Evolutionary conservation across 441 rosid genomes (phyloP).

Genomic region (Lepidium campestre): DNA sequence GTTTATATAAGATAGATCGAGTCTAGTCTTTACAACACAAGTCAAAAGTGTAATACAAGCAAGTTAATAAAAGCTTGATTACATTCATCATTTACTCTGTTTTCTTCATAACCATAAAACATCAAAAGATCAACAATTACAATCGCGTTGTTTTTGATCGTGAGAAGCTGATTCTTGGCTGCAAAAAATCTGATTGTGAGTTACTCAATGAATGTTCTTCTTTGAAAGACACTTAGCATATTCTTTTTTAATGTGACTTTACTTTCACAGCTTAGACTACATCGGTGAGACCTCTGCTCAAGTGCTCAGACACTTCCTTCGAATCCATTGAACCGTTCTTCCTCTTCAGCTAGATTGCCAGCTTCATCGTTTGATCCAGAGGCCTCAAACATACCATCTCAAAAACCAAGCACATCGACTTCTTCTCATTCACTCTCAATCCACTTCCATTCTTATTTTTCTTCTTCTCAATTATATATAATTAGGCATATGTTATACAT

Average conservation of each 20-base stretch:
- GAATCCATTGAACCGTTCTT: conserved; percentile 39
- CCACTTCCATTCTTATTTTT: conserved; percentile 18
- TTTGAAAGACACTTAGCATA: not conserved
- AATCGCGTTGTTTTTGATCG: conserved; percentile 72
- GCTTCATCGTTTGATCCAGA: conserved; percentile 56
- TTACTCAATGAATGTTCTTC: no score
- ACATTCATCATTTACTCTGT: no score
- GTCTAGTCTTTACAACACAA: no score
- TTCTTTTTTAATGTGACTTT: not conserved
- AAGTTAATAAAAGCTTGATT: no score
- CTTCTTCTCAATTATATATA: conserved; percentile 14
- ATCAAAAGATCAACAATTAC: no score
- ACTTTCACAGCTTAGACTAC: conserved; percentile 18
- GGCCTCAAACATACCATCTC: conserved; percentile 42
- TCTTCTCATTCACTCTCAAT: conserved; percentile 10
- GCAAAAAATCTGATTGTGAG: conserved; percentile 86
- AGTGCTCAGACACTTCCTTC: conserved; percentile 36
- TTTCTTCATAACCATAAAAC: no score
- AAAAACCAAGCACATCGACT: conserved; percentile 25
- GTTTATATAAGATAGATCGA: no score
- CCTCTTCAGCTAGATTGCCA: conserved; percentile 42
- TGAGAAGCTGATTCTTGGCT: conserved; percentile 66
- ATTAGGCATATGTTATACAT: not conserved
- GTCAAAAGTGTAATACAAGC: no score
- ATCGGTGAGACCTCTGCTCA: conserved; percentile 19